Evolutionary conservation across 371 early-diverging fungal species (phyloP).

Genomic region (Rhizopus arrhizus): DNA sequence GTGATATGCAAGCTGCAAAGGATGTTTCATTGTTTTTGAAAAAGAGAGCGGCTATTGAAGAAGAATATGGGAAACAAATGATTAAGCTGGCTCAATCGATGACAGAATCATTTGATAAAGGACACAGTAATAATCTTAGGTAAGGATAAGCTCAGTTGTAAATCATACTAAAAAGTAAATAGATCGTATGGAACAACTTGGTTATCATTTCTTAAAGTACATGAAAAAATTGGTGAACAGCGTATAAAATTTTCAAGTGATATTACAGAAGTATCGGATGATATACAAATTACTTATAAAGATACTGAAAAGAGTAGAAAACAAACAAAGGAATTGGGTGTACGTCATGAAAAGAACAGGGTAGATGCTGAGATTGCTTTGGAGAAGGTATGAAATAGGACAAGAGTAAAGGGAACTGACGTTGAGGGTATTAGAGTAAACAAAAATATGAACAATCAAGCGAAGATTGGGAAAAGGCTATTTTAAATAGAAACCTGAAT

Average conservation of each 20-base stretch:
- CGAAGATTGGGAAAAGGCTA: constrained; percentile 78
- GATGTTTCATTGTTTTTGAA: constrained; percentile 51
- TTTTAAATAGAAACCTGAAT: constrained; percentile 57
- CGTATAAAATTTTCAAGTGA: constrained; percentile 61
- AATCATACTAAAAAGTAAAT: not conserved
- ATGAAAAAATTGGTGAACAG: constrained; percentile 76
- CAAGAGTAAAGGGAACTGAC: not conserved
- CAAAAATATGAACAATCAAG: constrained; percentile 67
- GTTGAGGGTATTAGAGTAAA: constrained; percentile 50
- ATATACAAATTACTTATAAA: constrained; percentile 67
- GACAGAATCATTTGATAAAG: constrained; percentile 41
- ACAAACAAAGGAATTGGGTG: constrained; percentile 75
- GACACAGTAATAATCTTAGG: constrained; percentile 37
- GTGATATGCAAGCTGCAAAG: constrained; percentile 47
- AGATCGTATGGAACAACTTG: constrained; percentile 62
- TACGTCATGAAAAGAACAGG: constrained; percentile 63
- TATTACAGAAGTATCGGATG: constrained; percentile 69
- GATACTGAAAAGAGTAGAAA: constrained; percentile 79
- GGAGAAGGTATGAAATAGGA: constrained; percentile 61
- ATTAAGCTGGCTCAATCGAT: constrained; percentile 43
- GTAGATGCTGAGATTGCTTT: constrained; percentile 67
- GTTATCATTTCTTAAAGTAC: constrained; percentile 62
- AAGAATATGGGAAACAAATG: constrained; percentile 58
- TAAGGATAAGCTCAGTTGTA: constrained; percentile 12
- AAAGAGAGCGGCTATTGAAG: constrained; percentile 58